A percentile compares a stretch with the other conserved stretches of the same genome.
Evolutionary conservation across 768 basidiomycete genomes (phyloP).

Genomic region (Udeniomyces megalosporus): DNA sequence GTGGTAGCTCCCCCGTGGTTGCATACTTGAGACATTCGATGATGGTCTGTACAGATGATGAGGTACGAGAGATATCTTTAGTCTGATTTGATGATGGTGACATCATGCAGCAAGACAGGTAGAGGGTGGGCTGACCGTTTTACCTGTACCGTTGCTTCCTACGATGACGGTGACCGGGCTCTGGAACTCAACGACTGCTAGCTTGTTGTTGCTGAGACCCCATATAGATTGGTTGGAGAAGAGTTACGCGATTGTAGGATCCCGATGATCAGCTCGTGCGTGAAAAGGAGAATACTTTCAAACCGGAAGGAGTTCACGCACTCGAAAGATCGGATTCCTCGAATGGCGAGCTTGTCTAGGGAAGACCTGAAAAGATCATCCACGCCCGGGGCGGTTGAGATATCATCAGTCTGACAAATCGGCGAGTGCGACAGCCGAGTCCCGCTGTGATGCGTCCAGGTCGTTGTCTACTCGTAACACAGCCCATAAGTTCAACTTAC

Average conservation of each 20-base stretch:
- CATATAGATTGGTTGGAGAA: constrained; percentile 59
- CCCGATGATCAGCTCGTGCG: background rate
- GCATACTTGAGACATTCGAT: constrained; percentile 99
- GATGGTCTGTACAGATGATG: constrained; percentile 59
- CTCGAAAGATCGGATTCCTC: constrained; percentile 84
- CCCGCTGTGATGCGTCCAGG: too few species aligned
- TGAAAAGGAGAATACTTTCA: background rate
- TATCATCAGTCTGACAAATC: background rate
- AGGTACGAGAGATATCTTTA: too few species aligned
- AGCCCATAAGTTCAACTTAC: too few species aligned
- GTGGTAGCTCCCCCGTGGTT: constrained; percentile 93
- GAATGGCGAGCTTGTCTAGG: constrained; percentile 82
- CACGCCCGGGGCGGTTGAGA: too few species aligned
- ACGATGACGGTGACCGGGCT: constrained; percentile 96
- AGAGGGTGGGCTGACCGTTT: constrained; percentile 43
- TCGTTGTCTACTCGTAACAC: too few species aligned
- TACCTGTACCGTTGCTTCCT: constrained; percentile 94
- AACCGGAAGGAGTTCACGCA: background rate
- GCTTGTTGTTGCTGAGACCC: constrained; percentile 86
- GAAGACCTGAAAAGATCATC: constrained; percentile 44
- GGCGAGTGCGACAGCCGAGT: too few species aligned
- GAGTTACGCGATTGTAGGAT: background rate
- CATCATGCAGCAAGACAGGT: background rate
- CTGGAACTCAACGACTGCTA: constrained; percentile 91
- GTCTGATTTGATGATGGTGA: too few species aligned